A percentile compares a stretch with the other conserved stretches of the same genome.
Evolutionary conservation across 768 basidiomycete genomes (phyloP).

Genomic region (Hemileccinum rubropunctum): DNA sequence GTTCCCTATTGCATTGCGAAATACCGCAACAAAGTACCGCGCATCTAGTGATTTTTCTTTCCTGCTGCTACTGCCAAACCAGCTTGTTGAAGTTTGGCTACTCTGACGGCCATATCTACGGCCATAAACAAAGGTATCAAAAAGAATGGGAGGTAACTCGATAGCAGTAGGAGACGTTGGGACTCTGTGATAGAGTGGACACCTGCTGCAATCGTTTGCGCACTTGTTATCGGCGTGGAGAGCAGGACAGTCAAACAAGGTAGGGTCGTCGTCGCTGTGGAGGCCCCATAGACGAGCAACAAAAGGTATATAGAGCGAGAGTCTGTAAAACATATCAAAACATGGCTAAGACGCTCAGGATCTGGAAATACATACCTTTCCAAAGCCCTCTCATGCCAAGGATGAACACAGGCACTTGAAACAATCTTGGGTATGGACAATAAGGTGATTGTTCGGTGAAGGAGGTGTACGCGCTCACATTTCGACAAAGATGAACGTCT

Average conservation of each 20-base stretch:
- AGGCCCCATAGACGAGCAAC: conserved; percentile 71
- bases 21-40: neutral
- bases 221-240: conserved; percentile 45
- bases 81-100: conserved; percentile 31
- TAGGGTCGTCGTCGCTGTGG: conserved; percentile 73
- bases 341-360: neutral
- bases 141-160: conserved; percentile 75
- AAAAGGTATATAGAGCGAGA: conserved; percentile 55
- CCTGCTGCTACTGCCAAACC: conserved; percentile 16
- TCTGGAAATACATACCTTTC: conserved; percentile 38
- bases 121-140: conserved; percentile 69
- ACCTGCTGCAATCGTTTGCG: conserved; percentile 27
- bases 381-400: conserved; percentile 62
- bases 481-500: conserved; percentile 60
- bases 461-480: conserved; percentile 38
- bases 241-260: conserved; percentile 65
- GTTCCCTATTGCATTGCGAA: neutral
- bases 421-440: conserved; percentile 34
- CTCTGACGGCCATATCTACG: conserved; percentile 61
- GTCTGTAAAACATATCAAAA: conserved; percentile 33
- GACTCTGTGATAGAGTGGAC: conserved; percentile 41
- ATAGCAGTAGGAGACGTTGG: conserved; percentile 59
- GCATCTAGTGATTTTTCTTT: conserved; percentile 18
- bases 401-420: conserved; percentile 77
- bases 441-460: neutral